phyloP scores from a whole-genome alignment of 352 stramenopile genomes.

The Paralagenidium karlingii region DNA sequence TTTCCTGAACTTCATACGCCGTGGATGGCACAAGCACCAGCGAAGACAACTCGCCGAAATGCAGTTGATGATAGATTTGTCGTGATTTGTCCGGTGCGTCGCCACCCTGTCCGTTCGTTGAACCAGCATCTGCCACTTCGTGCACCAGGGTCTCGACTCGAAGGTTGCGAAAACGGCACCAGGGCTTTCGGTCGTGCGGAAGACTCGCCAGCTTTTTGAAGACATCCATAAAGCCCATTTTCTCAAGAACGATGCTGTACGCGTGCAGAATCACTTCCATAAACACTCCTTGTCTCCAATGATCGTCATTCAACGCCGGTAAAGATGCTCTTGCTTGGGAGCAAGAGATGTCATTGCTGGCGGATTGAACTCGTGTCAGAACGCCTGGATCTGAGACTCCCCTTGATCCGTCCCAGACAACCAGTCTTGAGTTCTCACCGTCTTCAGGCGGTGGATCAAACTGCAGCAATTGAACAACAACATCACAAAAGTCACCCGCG shows the following conservation, averaged over 20 bases:
- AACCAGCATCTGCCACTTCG: no score
- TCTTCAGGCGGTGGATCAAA: conserved; percentile 15
- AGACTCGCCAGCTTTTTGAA: no score
- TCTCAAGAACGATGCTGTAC: conserved; percentile 42
- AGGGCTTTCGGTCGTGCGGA: no score
- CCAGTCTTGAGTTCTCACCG: conserved; percentile 16
- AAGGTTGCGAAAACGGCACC: conserved; percentile 69
- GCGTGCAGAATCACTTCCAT: conserved; percentile 56
- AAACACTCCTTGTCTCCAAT: conserved; percentile 24
- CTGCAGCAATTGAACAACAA: conserved; percentile 43
- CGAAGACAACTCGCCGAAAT: conserved; percentile 59
- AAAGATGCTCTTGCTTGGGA: conserved; percentile 7
- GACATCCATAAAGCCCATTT: conserved; percentile 29
- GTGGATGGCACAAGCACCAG: conserved; percentile 42
- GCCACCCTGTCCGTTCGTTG: conserved; percentile 14
- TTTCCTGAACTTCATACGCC: conserved; percentile 23
- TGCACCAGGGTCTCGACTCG: no score
- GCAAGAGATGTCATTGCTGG: conserved; percentile 1
- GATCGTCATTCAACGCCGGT: conserved; percentile 1
- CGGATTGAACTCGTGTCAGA: conserved; percentile 4
- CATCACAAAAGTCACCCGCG: conserved; percentile 35
- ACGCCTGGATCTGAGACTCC: no score
- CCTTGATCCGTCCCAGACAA: conserved; percentile 67
- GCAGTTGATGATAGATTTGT: conserved; percentile 14
- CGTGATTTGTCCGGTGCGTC: conserved; percentile 4